phyloP scores from a whole-genome alignment of 371 early-diverging fungal species.

The Batkoa obscura region DNA sequence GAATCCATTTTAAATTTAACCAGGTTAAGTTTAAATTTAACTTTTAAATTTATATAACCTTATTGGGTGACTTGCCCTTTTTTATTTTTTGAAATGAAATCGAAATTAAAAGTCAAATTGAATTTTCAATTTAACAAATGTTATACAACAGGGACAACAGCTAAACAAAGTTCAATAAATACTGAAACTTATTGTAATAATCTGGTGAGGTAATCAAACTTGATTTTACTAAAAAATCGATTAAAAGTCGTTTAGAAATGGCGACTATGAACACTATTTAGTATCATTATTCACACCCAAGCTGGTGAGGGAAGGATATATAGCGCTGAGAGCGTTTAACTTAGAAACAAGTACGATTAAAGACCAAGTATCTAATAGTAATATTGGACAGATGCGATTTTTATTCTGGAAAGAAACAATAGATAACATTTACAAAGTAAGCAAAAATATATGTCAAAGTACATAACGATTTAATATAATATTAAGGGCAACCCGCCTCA shows the following conservation, averaged over 20 bases:
- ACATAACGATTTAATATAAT: not conserved
- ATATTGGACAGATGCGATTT: not conserved
- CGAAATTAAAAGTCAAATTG: no score
- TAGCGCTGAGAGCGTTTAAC: not conserved
- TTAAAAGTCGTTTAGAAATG: not conserved
- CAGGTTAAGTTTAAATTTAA: no score
- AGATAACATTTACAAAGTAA: not conserved
- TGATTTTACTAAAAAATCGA: no score
- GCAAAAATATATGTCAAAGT: not conserved
- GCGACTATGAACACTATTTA: not conserved
- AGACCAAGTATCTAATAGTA: not conserved
- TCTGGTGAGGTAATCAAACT: no score
- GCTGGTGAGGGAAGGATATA: not conserved
- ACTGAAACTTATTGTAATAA: no score
- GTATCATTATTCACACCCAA: not conserved
- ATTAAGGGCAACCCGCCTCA: not conserved
- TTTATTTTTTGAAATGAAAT: no score
- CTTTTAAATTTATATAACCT: no score
- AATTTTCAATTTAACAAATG: no score
- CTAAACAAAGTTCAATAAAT: no score
- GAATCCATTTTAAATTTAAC: no score
- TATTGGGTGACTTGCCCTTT: no score
- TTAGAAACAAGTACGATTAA: not conserved
- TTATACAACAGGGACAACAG: no score
- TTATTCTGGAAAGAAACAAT: not conserved